These are phyloP conservation scores for Ascomycota sp. DNA, from an alignment of 2,329 filamentous ascomycete genomes.

Conservation along the genomic window DNA sequence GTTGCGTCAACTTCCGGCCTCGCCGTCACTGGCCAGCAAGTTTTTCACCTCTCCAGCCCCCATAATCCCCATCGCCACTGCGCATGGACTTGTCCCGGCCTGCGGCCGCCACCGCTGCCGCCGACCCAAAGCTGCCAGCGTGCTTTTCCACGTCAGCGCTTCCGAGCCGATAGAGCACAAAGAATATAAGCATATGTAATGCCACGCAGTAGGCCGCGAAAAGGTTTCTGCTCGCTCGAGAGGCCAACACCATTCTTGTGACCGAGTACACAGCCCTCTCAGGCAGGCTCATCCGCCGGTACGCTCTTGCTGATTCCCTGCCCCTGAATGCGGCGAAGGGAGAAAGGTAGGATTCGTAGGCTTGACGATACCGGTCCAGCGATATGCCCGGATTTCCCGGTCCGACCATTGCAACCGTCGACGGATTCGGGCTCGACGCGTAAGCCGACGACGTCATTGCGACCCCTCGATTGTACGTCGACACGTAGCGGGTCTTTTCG, in stretches of 20 bases:
- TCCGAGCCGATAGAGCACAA: conserved; percentile 71
- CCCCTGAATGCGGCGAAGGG: conserved; percentile 91
- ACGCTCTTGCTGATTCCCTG: conserved; percentile 76
- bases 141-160: conserved; percentile 43
- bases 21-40: too few relatives aligned
- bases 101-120: conserved; percentile 22
- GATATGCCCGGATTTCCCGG: conserved; percentile 38
- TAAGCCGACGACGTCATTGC: conserved; percentile 43
- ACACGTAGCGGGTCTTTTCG: conserved; percentile 93
- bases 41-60: too few relatives aligned
- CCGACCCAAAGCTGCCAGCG: conserved; percentile 32
- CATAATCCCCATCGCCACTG: too few relatives aligned
- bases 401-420: conserved; percentile 41
- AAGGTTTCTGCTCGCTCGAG: conserved; percentile 73
- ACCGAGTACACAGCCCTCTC: conserved; percentile 81
- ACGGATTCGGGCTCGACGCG: conserved; percentile 52
- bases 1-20: too few relatives aligned
- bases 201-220: conserved; percentile 85
- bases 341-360: conserved; percentile 88
- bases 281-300: conserved; percentile 80
- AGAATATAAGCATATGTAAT: conserved; percentile 72
- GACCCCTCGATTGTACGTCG: conserved; percentile 64
- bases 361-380: conserved; percentile 70
- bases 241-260: conserved; percentile 77
- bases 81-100: conserved; percentile 17